phyloP scores from a whole-genome alignment of 306 rosid genomes.

The Citrullus mucosospermus region DNA sequence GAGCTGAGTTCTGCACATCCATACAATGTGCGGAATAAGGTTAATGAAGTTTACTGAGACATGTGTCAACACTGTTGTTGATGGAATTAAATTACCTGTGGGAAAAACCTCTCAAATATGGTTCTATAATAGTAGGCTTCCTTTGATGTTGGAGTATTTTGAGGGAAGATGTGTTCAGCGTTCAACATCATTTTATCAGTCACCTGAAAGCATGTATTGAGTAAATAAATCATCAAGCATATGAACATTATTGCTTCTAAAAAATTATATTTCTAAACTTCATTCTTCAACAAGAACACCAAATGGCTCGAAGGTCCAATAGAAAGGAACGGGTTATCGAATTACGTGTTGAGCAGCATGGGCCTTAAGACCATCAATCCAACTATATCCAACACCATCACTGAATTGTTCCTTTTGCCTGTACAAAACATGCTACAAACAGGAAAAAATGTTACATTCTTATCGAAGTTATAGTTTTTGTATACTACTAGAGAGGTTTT shows the following conservation, averaged over 20 bases:
- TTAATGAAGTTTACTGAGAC: background rate
- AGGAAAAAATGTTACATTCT: background rate
- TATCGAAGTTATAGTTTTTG: background rate
- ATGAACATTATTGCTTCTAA: too few species aligned
- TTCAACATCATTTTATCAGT: constrained; percentile 73
- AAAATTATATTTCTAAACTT: too few species aligned
- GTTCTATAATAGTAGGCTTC: constrained; percentile 91
- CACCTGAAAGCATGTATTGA: constrained; percentile 31
- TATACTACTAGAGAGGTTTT: background rate
- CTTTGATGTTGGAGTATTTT: constrained; percentile 76
- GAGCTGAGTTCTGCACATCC: constrained; percentile 64
- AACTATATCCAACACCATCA: constrained; percentile 94
- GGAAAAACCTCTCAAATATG: constrained; percentile 93
- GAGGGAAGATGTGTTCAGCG: constrained; percentile 68
- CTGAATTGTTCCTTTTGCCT: constrained; percentile 97
- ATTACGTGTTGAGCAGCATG: constrained; percentile 82
- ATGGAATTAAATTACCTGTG: constrained; percentile 42
- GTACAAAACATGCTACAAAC: constrained; percentile 68
- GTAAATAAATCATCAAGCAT: background rate
- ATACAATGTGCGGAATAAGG: background rate
- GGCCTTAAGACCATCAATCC: constrained; percentile 92
- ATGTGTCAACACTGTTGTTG: background rate
- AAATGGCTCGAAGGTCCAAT: too few species aligned
- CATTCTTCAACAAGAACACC: background rate
- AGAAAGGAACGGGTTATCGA: background rate